Evolutionary conservation across 73 alveolate species (phyloP).

Genomic region (Tetrahymena malaccensis): DNA sequence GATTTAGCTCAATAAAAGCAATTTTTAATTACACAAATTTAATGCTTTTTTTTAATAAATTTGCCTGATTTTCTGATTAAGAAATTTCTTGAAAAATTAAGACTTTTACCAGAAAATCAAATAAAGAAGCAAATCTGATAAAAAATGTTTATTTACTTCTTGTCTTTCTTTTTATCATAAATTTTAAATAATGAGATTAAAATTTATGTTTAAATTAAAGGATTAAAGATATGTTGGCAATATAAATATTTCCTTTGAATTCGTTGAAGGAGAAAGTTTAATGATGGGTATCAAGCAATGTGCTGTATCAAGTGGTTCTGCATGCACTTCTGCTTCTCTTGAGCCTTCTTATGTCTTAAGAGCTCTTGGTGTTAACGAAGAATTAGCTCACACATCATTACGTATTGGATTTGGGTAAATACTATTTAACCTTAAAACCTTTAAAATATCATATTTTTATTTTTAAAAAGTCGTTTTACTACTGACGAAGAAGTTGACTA

Average conservation of each 20-base stretch:
- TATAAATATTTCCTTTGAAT: constrained; percentile 81
- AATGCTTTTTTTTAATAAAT: background rate
- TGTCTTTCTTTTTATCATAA: background rate
- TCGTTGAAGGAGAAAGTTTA: constrained; percentile 95
- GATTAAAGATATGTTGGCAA: constrained; percentile 62
- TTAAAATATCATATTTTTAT: background rate
- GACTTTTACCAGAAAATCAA: background rate
- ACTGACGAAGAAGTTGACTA: constrained; percentile 76
- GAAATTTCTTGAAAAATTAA: background rate
- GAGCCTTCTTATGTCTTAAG: constrained; percentile 91
- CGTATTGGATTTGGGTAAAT: constrained; percentile 82
- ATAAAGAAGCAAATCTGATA: background rate
- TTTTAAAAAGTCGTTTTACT: constrained; percentile 56
- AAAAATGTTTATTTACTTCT: background rate
- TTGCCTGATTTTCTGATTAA: background rate
- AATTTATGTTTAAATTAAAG: background rate
- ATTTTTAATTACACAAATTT: background rate
- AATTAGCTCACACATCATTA: constrained; percentile 79
- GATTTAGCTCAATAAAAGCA: background rate
- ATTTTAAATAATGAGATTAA: background rate
- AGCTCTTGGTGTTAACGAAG: constrained; percentile 91
- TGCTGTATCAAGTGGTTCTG: constrained; percentile 96
- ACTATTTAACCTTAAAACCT: background rate
- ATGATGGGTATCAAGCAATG: constrained; percentile 70
- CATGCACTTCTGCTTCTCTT: constrained; percentile 93